These are phyloP conservation scores for Ophryocystis elektroscirrha DNA, from an alignment of 169 alveolate species.

Conservation along the genomic window DNA sequence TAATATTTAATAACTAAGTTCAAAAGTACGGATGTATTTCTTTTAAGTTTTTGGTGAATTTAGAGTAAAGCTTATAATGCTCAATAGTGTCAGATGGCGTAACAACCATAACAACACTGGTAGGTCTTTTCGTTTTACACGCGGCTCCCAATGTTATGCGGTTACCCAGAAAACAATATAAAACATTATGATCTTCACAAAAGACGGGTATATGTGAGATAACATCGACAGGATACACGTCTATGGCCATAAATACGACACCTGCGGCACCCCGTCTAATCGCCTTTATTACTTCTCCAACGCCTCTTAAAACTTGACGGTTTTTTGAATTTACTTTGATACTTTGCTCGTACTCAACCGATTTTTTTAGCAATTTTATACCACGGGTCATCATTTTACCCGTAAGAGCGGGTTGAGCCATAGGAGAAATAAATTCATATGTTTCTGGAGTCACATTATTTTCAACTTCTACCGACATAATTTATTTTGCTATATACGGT, in stretches of 20 bases:
- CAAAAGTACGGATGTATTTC: no score
- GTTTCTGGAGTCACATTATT: no score
- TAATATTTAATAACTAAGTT: no score
- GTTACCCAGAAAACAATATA: slow-evolving; percentile 69
- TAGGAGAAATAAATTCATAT: slow-evolving; percentile 54
- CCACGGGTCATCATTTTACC: slow-evolving; percentile 58
- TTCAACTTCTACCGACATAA: no score
- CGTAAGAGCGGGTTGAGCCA: slow-evolving; percentile 66
- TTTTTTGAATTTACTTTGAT: slow-evolving; percentile 11
- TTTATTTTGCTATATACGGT: no score
- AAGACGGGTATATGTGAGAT: slow-evolving; percentile 75
- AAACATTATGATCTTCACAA: slow-evolving; percentile 68
- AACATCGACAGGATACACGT: slow-evolving; percentile 81
- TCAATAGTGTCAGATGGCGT: no score
- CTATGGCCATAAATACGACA: slow-evolving; percentile 73
- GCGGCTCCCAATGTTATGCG: slow-evolving; percentile 69
- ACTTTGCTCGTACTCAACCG: slow-evolving; percentile 23
- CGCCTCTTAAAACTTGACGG: slow-evolving; percentile 64
- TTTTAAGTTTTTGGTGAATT: no score
- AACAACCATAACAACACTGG: slow-evolving; percentile 60
- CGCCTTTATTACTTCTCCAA: slow-evolving; percentile 78
- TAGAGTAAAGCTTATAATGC: no score
- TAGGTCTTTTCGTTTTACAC: slow-evolving; percentile 76
- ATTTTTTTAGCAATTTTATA: slow-evolving; percentile 52
- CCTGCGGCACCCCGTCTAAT: slow-evolving; percentile 63